Evolutionary conservation across 306 rosid genomes (phyloP).

Genomic region (Argentina anserina): DNA sequence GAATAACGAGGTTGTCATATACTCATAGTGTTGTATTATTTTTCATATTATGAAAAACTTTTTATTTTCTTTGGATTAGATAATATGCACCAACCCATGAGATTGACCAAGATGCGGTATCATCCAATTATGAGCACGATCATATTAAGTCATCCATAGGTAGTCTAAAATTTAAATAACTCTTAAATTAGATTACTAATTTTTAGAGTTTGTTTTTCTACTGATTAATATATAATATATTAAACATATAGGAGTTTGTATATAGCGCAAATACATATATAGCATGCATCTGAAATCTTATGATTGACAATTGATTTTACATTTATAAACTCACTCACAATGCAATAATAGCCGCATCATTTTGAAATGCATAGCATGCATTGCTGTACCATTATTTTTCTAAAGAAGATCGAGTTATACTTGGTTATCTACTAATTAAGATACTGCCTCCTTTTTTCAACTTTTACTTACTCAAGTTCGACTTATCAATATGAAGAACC

Average conservation of each 20-base stretch:
- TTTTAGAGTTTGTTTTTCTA: neutral
- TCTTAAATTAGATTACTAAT: neutral
- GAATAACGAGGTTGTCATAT: conserved; percentile 1
- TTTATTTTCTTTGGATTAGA: neutral
- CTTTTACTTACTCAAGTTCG: too few relatives aligned
- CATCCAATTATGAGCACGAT: neutral
- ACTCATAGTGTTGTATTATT: neutral
- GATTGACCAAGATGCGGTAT: neutral
- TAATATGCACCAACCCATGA: neutral
- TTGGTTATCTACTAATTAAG: too few relatives aligned
- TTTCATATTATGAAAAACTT: neutral
- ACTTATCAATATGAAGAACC: too few relatives aligned
- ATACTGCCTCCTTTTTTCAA: too few relatives aligned
- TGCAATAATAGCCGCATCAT: too few relatives aligned
- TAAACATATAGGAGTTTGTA: neutral
- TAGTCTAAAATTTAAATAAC: neutral
- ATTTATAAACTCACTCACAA: too few relatives aligned
- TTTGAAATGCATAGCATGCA: too few relatives aligned
- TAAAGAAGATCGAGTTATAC: too few relatives aligned
- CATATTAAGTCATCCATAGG: neutral
- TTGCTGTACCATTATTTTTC: too few relatives aligned
- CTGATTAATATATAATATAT: neutral
- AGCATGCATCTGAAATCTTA: too few relatives aligned
- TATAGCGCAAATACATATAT: too few relatives aligned
- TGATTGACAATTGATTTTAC: too few relatives aligned